phyloP scores from a whole-genome alignment of 495 filamentous ascomycete genomes.

The Aspergillus bertholletiae region DNA sequence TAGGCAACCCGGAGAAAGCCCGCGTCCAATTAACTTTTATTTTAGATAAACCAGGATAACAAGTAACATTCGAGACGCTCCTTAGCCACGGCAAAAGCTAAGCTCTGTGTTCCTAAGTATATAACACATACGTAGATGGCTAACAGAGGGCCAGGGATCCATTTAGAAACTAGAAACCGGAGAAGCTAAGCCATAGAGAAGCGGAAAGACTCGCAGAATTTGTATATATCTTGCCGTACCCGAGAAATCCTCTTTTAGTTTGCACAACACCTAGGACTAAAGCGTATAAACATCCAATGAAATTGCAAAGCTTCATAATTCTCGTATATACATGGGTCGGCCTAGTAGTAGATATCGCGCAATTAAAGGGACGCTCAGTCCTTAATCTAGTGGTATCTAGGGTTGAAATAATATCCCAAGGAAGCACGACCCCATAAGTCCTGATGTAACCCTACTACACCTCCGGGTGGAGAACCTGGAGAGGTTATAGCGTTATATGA shows the following conservation, averaged over 20 bases:
- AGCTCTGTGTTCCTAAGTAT: background rate
- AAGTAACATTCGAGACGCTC: background rate
- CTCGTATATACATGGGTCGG: too few species aligned
- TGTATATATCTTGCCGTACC: too few species aligned
- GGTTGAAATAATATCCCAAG: background rate
- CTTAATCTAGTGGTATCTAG: background rate
- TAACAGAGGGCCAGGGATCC: background rate
- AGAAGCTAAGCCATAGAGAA: too few species aligned
- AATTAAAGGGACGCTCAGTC: background rate
- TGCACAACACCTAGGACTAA: too few species aligned
- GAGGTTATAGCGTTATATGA: background rate
- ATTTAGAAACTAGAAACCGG: background rate
- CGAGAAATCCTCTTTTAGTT: too few species aligned
- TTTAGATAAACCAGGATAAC: background rate
- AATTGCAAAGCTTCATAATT: too few species aligned
- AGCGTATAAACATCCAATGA: too few species aligned
- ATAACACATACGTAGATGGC: background rate
- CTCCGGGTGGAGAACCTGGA: too few species aligned
- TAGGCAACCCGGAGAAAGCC: background rate
- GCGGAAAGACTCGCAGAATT: background rate
- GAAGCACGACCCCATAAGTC: background rate
- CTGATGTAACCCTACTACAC: too few species aligned
- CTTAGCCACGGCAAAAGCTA: background rate
- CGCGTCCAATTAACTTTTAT: background rate
- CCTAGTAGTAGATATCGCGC: background rate